Base-by-base conservation (phyloP, 2,329 filamentous ascomycete genomes). In the Aspergillus persii region DNA sequence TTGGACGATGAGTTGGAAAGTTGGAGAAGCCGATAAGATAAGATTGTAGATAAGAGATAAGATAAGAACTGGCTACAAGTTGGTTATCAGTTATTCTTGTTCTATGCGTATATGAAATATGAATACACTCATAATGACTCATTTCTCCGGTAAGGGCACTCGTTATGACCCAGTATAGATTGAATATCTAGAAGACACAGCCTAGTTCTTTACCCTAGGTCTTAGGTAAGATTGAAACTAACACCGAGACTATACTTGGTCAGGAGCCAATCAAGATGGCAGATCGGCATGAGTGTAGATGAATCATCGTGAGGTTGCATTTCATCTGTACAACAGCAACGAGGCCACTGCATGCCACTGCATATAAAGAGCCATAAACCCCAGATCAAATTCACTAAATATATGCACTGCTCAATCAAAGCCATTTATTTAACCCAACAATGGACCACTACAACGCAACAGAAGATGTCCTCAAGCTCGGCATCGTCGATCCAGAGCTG, bases 401-500 rank as follows among this genome's bases (percentile, higher is more conserved):
- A 23, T 23, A 46, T 46, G 15, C 7, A 46, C 41, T 46, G 6
- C 15, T 23, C 41, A 7, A 46, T 46, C 8, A 11, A 53, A 26
- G 31, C 33, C 15, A 15, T 26, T 53, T 9, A 53, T 29, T 15
- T 23, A 23, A 15, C 46, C 15, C 18, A 23, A 39, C 39, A 27
- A 60, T 63, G 53, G 47, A 56, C 50, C 49, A 50, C 15, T 63
- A 63, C 29, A 61, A 36, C 46, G 61, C 58, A 7, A 58, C 30
- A 52, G 68, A 72, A 50, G 66, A 64, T 53, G 58, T 71, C 36
- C 61, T 69, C 18, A 62, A 66, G 49, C 60, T 73, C 11, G 69
- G 64, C 29, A 56, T 66, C 48, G 67, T 71, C 29, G 68, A 72
- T 51, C 68, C 67, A n/a, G 69, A 71, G 48, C 58, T 72, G 23